Percentiles rank a stretch among this genome's conserved stretches.
These are phyloP conservation scores for Cocos nucifera DNA, from an alignment of 176 grass and related monocot species.

Conservation along the genomic window DNA sequence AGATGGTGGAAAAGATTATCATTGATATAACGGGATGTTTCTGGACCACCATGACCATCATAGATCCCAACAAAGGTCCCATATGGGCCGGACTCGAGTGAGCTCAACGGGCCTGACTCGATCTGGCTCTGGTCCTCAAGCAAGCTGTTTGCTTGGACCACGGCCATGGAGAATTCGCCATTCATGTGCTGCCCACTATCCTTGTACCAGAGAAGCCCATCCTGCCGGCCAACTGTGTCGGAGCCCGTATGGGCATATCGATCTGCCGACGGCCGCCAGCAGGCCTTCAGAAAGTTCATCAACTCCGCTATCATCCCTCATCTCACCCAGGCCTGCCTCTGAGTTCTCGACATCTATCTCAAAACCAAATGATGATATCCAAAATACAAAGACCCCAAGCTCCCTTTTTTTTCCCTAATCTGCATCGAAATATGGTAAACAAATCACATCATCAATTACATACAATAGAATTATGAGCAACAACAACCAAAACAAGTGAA, in stretches of 20 bases:
- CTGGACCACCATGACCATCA: conserved; percentile 90
- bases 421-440: neutral
- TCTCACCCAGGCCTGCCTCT: conserved; percentile 20
- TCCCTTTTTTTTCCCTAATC: neutral
- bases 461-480: neutral
- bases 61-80: conserved; percentile 91
- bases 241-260: conserved; percentile 44
- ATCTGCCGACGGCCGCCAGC: conserved; percentile 64
- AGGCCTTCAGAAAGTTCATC: conserved; percentile 81
- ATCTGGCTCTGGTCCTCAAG: conserved; percentile 90
- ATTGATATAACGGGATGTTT: conserved; percentile 79
- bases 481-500: no score
- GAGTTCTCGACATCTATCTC: conserved; percentile 3
- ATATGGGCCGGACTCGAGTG: conserved; percentile 55
- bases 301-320: conserved; percentile 77
- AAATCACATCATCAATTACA: neutral
- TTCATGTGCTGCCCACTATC: conserved; percentile 68
- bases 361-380: no score
- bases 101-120: conserved; percentile 61
- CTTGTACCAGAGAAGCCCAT: conserved; percentile 96
- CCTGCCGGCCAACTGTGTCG: conserved; percentile 43
- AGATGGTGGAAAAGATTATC: conserved; percentile 77
- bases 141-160: conserved; percentile 85
- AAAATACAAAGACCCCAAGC: neutral
- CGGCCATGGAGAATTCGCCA: conserved; percentile 95